A percentile compares a stretch with the other conserved stretches of the same genome.
Conservation (phyloP, 1,139 yeast species). For the Hanseniaspora uvarum region DNA sequence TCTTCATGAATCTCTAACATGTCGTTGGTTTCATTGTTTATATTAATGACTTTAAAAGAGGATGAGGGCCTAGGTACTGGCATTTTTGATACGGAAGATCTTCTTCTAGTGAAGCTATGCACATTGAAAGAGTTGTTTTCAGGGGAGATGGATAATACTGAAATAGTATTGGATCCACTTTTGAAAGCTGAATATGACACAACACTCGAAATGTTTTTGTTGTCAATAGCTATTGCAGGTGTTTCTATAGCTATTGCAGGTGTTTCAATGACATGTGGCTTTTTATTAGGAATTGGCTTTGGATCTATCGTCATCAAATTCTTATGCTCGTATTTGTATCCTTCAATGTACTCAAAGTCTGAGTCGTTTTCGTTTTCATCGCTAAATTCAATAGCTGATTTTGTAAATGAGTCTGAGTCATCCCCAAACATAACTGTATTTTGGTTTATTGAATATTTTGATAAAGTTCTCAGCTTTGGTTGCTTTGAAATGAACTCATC, state of each 20-base stretch:
- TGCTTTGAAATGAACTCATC: background rate
- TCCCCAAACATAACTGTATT: slow-evolving; percentile 10
- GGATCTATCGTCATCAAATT: slow-evolving; percentile 20
- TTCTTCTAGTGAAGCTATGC: slow-evolving; percentile 22
- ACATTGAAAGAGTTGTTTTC: slow-evolving; percentile 1
- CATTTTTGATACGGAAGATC: slow-evolving; percentile 29
- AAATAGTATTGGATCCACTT: slow-evolving; percentile 1
- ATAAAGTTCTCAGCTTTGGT: background rate
- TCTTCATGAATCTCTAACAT: background rate
- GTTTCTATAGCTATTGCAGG: background rate
- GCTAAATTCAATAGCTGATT: slow-evolving; percentile 11
- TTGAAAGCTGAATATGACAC: slow-evolving; percentile 10
- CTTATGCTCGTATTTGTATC: slow-evolving; percentile 18
- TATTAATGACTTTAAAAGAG: slow-evolving; percentile 26
- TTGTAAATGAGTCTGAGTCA: background rate
- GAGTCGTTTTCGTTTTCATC: slow-evolving; percentile 3
- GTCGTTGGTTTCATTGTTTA: slow-evolving; percentile 20
- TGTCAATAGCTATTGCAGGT: background rate
- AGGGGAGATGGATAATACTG: slow-evolving; percentile 14
- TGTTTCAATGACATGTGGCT: background rate
- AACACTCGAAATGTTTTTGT: background rate
- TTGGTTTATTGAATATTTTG: slow-evolving; percentile 1
- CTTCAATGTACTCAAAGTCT: slow-evolving; percentile 10
- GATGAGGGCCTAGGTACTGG: slow-evolving; percentile 27
- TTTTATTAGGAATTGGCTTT: slow-evolving; percentile 15